These are phyloP conservation scores for Jacaranda mimosifolia DNA, from an alignment of 257 asterid genomes.

Conservation along the genomic window DNA sequence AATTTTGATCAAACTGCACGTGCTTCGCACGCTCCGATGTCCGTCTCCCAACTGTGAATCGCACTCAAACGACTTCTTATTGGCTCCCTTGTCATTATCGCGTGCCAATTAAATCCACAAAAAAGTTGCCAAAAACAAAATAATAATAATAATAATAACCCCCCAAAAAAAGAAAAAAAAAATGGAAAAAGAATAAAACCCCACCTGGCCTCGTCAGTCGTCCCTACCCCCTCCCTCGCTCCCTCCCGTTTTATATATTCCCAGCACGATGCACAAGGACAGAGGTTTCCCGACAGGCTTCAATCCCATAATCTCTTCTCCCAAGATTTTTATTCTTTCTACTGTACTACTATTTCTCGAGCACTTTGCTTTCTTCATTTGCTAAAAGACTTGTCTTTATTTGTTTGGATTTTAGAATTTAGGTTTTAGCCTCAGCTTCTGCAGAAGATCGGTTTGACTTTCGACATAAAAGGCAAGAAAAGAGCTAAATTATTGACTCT, in stretches of 20 bases:
- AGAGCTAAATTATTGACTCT: slow-evolving; percentile 27
- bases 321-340: slow-evolving; percentile 47
- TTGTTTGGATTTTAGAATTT: slow-evolving; percentile 40
- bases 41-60: slow-evolving; percentile 56
- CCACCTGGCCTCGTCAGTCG: no score
- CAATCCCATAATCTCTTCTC: slow-evolving; percentile 47
- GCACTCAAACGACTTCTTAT: slow-evolving; percentile 60
- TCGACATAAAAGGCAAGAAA: slow-evolving; percentile 43
- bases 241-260: slow-evolving; percentile 17
- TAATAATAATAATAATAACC: neutral
- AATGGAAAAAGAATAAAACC: neutral
- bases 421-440: slow-evolving; percentile 51
- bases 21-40: slow-evolving; percentile 61
- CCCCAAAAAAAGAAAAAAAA: neutral
- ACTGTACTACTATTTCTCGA: slow-evolving; percentile 41
- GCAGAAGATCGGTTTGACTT: slow-evolving; percentile 50
- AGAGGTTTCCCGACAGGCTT: slow-evolving; percentile 53
- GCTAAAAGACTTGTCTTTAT: slow-evolving; percentile 43
- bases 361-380: slow-evolving; percentile 48
- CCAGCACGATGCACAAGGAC: slow-evolving; percentile 33
- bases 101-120: slow-evolving; percentile 44
- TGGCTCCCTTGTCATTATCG: slow-evolving; percentile 53
- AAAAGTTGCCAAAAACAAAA: neutral
- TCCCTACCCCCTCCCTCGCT: no score
- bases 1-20: slow-evolving; percentile 41